phyloP scores from a whole-genome alignment of 108 stramenopile species.

The Nannochloropsis granulata region DNA sequence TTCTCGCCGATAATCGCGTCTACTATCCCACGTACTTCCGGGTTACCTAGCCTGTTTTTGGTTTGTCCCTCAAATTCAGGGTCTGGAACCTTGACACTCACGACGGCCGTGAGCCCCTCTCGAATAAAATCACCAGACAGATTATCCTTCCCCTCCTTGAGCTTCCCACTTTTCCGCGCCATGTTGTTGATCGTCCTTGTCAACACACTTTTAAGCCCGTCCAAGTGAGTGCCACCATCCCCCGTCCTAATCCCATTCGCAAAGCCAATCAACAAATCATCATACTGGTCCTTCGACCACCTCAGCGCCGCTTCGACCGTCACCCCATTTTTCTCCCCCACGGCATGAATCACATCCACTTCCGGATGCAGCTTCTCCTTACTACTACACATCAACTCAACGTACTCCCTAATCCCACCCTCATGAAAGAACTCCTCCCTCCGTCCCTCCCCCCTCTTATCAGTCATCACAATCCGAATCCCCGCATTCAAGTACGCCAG shows the following conservation, averaged over 20 bases:
- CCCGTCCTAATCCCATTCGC: conserved; percentile 52
- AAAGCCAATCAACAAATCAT: conserved; percentile 54
- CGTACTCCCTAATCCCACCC: conserved; percentile 68
- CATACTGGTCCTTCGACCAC: conserved; percentile 75
- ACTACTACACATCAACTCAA: conserved; percentile 55
- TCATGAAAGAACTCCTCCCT: neutral
- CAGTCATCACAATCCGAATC: conserved; percentile 55
- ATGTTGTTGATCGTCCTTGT: conserved; percentile 65
- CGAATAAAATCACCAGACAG: conserved; percentile 76
- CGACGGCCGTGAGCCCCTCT: conserved; percentile 73
- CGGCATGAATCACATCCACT: conserved; percentile 5
- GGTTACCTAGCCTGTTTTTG: conserved; percentile 83
- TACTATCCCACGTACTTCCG: conserved; percentile 74
- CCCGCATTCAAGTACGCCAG: conserved; percentile 62
- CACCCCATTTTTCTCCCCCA: conserved; percentile 40
- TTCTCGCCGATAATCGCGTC: conserved; percentile 57
- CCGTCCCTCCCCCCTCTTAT: conserved; percentile 37
- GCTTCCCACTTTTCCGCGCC: conserved; percentile 53
- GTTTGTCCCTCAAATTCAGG: conserved; percentile 95
- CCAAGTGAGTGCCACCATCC: conserved; percentile 86
- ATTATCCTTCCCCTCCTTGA: conserved; percentile 51
- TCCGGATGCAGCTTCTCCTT: conserved; percentile 42
- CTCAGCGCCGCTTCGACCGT: conserved; percentile 62
- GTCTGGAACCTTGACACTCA: conserved; percentile 70
- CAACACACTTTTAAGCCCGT: conserved; percentile 67